These are phyloP conservation scores for Lepidium aucheri DNA, from an alignment of 345 rosid genomes.

Conservation along the genomic window DNA sequence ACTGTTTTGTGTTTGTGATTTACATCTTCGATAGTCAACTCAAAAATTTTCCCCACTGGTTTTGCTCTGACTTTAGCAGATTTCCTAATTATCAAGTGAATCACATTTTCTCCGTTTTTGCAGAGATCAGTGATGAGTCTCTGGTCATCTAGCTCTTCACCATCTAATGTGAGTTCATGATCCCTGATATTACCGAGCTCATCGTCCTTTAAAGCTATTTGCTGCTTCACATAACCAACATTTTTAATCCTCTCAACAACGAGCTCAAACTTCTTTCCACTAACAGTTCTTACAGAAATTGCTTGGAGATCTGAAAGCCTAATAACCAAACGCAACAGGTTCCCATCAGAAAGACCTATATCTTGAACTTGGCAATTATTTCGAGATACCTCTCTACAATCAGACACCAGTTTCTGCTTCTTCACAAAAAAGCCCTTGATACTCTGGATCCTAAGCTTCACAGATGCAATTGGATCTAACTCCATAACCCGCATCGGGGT, in stretches of 20 bases:
- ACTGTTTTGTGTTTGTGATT: conserved; percentile 20
- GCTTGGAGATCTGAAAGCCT: conserved; percentile 60
- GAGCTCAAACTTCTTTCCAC: conserved; percentile 60
- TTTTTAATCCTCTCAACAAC: conserved; percentile 53
- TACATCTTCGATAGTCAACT: conserved; percentile 39
- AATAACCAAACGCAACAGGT: conserved; percentile 56
- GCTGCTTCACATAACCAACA: conserved; percentile 72
- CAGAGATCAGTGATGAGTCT: conserved; percentile 55
- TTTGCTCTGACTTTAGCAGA: conserved; percentile 52
- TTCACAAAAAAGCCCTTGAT: conserved; percentile 53
- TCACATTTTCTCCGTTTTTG: conserved; percentile 41
- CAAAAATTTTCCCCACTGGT: conserved; percentile 46
- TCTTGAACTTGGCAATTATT: conserved; percentile 42
- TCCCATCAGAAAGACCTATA: conserved; percentile 55
- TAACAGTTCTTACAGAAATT: conserved; percentile 48
- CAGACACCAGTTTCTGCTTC: conserved; percentile 58
- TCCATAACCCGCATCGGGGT: conserved; percentile 54
- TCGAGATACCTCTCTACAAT: conserved; percentile 54
- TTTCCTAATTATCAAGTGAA: conserved; percentile 51
- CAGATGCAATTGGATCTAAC: conserved; percentile 64
- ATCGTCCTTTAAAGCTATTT: conserved; percentile 46
- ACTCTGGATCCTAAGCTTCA: conserved; percentile 72
- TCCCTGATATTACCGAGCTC: conserved; percentile 36
- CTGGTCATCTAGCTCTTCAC: conserved; percentile 82
- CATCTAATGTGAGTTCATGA: conserved; percentile 58